phyloP scores from a whole-genome alignment of 2,329 filamentous ascomycete genomes.

The Drechmeria coniospora region DNA sequence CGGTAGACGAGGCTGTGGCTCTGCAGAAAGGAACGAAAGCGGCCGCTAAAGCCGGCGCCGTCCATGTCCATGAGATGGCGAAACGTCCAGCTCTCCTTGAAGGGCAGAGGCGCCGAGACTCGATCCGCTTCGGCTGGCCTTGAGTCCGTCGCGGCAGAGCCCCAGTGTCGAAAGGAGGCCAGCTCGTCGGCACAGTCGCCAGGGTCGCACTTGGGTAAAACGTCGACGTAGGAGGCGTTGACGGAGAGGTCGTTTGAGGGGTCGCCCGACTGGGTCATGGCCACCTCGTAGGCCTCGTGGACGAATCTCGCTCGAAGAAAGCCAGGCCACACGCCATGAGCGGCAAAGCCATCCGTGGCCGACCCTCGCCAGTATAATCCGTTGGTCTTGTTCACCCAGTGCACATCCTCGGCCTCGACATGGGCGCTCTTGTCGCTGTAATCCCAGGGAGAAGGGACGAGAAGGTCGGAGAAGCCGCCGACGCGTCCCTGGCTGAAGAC shows the following conservation, averaged over 20 bases:
- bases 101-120: slow-evolving; percentile 1
- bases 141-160: slow-evolving; percentile 12
- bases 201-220: slow-evolving; percentile 26
- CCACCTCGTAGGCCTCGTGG: slow-evolving; percentile 28
- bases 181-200: slow-evolving; percentile 23
- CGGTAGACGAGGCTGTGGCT: slow-evolving; percentile 54
- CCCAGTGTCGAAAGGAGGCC: slow-evolving; percentile 24
- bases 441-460: slow-evolving; percentile 38
- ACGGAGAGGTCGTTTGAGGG: slow-evolving; percentile 13
- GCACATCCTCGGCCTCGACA: slow-evolving; percentile 26
- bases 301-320: slow-evolving; percentile 58
- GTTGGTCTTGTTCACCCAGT: slow-evolving; percentile 32
- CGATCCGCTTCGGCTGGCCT: not conserved
- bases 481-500: slow-evolving; percentile 41
- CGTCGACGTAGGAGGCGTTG: slow-evolving; percentile 25
- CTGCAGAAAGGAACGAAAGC: slow-evolving; percentile 51
- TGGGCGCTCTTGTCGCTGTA: slow-evolving; percentile 41
- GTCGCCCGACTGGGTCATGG: slow-evolving; percentile 8
- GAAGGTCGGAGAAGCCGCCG: slow-evolving; percentile 37
- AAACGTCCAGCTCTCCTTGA: slow-evolving; percentile 31
- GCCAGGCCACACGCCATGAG: slow-evolving; percentile 32
- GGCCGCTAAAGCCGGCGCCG: slow-evolving; percentile 48
- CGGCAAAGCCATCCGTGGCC: slow-evolving; percentile 33
- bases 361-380: slow-evolving; percentile 41
- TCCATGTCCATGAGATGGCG: slow-evolving; percentile 61